Evolutionary conservation across 2,329 filamentous ascomycete species (phyloP).

Genomic region (Xylariaceae sp.): DNA sequence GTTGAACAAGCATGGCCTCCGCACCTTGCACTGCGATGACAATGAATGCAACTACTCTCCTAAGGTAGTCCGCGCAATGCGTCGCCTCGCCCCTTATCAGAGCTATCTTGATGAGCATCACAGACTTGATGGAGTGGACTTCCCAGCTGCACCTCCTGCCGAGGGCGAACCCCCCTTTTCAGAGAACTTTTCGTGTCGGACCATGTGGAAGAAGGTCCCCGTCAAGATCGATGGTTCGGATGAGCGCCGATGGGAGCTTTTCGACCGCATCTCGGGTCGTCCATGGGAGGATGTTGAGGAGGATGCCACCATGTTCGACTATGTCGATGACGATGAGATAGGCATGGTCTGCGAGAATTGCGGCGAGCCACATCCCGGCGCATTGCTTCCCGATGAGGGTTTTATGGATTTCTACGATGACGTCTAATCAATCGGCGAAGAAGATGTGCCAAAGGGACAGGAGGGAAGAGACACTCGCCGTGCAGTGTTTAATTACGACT

Average conservation of each 20-base stretch:
- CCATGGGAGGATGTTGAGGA: slow-evolving; percentile 30
- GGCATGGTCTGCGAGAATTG: slow-evolving; percentile 29
- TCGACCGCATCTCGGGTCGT: slow-evolving; percentile 34
- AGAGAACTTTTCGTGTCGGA: slow-evolving; percentile 37
- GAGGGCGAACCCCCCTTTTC: slow-evolving; percentile 40
- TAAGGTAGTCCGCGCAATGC: slow-evolving; percentile 43
- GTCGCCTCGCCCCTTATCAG: slow-evolving; percentile 21
- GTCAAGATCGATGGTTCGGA: slow-evolving; percentile 34
- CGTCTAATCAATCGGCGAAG: slow-evolving; percentile 7
- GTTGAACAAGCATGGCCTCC: slow-evolving; percentile 37
- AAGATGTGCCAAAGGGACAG: neutral
- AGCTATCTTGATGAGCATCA: slow-evolving; percentile 28
- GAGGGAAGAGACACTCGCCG: no score
- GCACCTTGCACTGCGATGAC: slow-evolving; percentile 35
- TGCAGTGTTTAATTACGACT: slow-evolving; percentile 12
- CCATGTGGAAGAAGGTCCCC: slow-evolving; percentile 51
- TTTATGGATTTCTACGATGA: slow-evolving; percentile 29
- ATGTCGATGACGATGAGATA: slow-evolving; percentile 23
- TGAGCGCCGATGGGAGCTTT: slow-evolving; percentile 47
- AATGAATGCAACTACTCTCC: slow-evolving; percentile 33
- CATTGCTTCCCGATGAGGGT: slow-evolving; percentile 26
- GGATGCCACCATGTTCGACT: slow-evolving; percentile 28
- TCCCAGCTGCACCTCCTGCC: slow-evolving; percentile 40
- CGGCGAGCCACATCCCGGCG: slow-evolving; percentile 28
- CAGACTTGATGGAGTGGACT: slow-evolving; percentile 24